Conservation (phyloP, 176 grass and related monocot genomes). For the Cenchrus purpureus region DNA sequence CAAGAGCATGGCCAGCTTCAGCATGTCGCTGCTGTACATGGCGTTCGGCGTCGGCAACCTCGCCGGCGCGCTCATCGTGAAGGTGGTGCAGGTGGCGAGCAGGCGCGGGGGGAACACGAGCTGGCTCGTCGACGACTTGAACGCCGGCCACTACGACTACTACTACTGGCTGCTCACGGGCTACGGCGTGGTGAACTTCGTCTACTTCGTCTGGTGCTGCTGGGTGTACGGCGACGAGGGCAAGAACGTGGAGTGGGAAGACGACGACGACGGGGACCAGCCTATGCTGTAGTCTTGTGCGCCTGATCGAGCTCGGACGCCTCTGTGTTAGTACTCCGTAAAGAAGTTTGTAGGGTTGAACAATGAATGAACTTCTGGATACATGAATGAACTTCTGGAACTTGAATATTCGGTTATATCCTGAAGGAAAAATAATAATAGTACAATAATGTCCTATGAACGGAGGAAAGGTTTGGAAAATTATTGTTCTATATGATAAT, state of each 20-base stretch:
- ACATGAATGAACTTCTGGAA: neutral
- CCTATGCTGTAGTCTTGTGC: constrained; percentile 30
- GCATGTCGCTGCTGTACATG: constrained; percentile 58
- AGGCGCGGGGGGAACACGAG: constrained; percentile 22
- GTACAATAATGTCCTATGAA: neutral
- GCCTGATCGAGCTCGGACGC: neutral
- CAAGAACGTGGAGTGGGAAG: constrained; percentile 58
- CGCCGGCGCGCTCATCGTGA: constrained; percentile 35
- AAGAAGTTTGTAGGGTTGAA: neutral
- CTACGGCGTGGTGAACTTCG: constrained; percentile 27
- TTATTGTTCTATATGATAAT: neutral
- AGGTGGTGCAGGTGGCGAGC: constrained; percentile 39
- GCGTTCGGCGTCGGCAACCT: constrained; percentile 50
- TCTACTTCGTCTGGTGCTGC: constrained; percentile 60
- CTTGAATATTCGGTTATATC: neutral
- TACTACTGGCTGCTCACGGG: constrained; percentile 64
- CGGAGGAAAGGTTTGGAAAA: neutral
- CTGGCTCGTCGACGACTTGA: constrained; percentile 49
- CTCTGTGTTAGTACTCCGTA: neutral
- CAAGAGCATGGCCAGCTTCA: constrained; percentile 68
- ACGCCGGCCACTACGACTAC: constrained; percentile 62
- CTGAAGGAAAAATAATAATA: neutral
- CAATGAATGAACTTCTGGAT: neutral
- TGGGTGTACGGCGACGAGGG: constrained; percentile 62
- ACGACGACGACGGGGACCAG: constrained; percentile 5